These are phyloP conservation scores for Juncus inflexus DNA, from an alignment of 176 grass and related monocot species.

Conservation along the genomic window DNA sequence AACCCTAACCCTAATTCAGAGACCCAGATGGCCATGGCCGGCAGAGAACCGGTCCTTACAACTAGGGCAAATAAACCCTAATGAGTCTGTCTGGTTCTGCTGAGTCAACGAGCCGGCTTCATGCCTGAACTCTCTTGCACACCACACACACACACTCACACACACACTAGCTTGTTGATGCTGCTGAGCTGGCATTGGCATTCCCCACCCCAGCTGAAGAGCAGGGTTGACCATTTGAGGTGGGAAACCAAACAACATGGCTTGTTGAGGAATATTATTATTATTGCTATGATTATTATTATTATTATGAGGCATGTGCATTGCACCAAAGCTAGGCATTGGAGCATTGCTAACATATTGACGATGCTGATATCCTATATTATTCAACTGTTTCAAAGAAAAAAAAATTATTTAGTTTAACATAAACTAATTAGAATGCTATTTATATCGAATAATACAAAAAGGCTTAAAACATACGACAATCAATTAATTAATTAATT, in stretches of 20 bases:
- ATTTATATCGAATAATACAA: not conserved
- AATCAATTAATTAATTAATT: not conserved
- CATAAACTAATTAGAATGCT: too few species aligned
- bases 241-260: slow-evolving; percentile 53
- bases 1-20: slow-evolving; percentile 11
- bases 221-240: slow-evolving; percentile 37
- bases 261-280: slow-evolving; percentile 32
- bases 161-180: slow-evolving; percentile 20
- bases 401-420: not conserved
- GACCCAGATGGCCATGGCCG: slow-evolving; percentile 26
- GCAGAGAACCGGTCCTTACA: slow-evolving; percentile 73
- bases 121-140: slow-evolving; percentile 66
- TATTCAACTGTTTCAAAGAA: slow-evolving; percentile 21
- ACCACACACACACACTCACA: slow-evolving; percentile 56
- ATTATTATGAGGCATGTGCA: slow-evolving; percentile 20
- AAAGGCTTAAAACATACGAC: not conserved
- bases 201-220: slow-evolving; percentile 63
- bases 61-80: slow-evolving; percentile 65
- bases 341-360: slow-evolving; percentile 1
- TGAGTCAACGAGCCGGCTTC: slow-evolving; percentile 38
- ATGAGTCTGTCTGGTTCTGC: slow-evolving; percentile 38
- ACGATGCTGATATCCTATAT: slow-evolving; percentile 19
- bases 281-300: too few species aligned
- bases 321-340: slow-evolving; percentile 30
- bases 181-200: slow-evolving; percentile 42